Percentiles rank a stretch among this genome's conserved stretches.
Conservation (phyloP, 257 asterid genomes). For the Coffea eugenioides region DNA sequence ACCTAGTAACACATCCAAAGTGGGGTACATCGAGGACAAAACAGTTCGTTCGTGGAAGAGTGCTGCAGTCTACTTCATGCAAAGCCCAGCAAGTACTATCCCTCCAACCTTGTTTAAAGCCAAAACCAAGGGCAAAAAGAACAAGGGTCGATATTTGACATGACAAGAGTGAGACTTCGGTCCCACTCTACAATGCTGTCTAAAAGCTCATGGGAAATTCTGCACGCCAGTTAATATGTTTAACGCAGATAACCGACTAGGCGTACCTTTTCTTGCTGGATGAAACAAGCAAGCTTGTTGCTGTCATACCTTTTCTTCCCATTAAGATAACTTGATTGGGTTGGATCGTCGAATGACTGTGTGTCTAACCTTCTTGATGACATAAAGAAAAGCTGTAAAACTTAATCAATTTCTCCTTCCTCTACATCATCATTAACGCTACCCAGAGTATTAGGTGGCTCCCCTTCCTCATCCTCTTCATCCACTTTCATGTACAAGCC, state of each 20-base stretch:
- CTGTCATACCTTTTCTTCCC: neutral
- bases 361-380: neutral
- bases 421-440: slow-evolving; percentile 41
- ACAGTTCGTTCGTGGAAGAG: neutral
- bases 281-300: neutral
- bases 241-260: neutral
- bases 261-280: neutral
- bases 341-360: neutral
- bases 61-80: neutral
- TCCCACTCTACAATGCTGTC: neutral
- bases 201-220: neutral
- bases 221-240: neutral
- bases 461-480: slow-evolving; percentile 79
- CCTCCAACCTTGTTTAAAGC: neutral
- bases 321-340: neutral
- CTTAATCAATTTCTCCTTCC: slow-evolving; percentile 33
- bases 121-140: neutral
- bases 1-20: neutral
- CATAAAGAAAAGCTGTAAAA: neutral
- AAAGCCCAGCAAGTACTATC: neutral
- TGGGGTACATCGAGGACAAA: neutral
- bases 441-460: slow-evolving; percentile 28
- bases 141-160: neutral
- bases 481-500: slow-evolving; percentile 87
- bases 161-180: neutral